phyloP scores from a whole-genome alignment of 257 asterid species.

The Hygrophila difformis region DNA sequence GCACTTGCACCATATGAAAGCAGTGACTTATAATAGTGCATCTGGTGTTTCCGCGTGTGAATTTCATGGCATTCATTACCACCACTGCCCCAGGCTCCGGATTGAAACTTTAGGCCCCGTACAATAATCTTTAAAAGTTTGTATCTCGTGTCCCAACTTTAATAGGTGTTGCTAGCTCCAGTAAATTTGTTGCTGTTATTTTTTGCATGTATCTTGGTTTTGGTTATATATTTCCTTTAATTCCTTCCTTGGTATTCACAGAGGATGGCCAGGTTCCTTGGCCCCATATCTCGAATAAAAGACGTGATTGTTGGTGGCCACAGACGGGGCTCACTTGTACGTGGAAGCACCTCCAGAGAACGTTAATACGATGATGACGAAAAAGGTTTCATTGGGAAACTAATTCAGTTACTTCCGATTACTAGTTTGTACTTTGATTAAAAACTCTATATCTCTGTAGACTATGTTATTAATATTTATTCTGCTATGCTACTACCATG shows the following conservation, averaged over 20 bases:
- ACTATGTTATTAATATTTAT: slow-evolving; percentile 11
- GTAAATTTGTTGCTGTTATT: not conserved
- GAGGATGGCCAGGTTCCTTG: slow-evolving; percentile 45
- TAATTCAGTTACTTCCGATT: slow-evolving; percentile 3
- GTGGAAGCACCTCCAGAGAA: slow-evolving; percentile 30
- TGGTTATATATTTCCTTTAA: not conserved
- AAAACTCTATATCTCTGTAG: not conserved
- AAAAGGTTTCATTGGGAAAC: slow-evolving; percentile 7
- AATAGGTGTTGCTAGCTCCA: too few relatives aligned
- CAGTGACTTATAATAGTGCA: too few relatives aligned
- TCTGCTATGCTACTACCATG: slow-evolving; percentile 1
- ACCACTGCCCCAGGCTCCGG: too few relatives aligned
- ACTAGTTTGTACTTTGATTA: not conserved
- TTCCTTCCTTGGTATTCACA: slow-evolving; percentile 17
- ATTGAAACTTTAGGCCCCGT: too few relatives aligned
- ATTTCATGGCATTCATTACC: too few relatives aligned
- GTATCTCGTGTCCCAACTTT: too few relatives aligned
- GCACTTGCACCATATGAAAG: too few relatives aligned
- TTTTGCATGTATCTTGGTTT: not conserved
- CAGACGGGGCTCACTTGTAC: slow-evolving; percentile 32
- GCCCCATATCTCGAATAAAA: slow-evolving; percentile 56
- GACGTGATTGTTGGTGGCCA: slow-evolving; percentile 47
- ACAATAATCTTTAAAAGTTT: too few relatives aligned
- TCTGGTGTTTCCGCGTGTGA: too few relatives aligned
- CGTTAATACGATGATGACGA: slow-evolving; percentile 30